Percentiles rank a stretch among this genome's conserved stretches.
Evolutionary conservation across 2,329 filamentous ascomycete genomes (phyloP).

Genomic region (Fusarium brevicatenulatum): DNA sequence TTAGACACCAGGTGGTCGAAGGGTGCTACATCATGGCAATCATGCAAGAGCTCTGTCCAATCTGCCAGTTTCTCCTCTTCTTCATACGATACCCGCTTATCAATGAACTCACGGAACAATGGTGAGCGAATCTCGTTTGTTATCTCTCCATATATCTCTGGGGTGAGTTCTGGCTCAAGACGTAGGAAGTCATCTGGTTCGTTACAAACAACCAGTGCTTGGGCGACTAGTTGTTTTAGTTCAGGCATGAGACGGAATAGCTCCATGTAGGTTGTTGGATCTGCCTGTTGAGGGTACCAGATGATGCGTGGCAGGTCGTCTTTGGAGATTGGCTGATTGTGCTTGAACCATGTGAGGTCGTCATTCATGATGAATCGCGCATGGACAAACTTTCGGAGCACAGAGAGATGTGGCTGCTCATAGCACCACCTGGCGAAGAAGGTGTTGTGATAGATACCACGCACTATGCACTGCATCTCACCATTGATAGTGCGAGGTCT

Average conservation of each 20-base stretch:
- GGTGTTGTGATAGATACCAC: constrained; percentile 4
- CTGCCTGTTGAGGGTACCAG: not conserved
- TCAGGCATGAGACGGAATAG: not conserved
- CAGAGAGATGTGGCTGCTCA: not conserved
- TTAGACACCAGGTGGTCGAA: not conserved
- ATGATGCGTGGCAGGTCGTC: not conserved
- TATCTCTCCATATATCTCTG: not conserved
- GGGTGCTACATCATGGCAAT: not conserved
- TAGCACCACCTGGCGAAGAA: constrained; percentile 7
- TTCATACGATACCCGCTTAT: not conserved
- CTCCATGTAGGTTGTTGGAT: not conserved
- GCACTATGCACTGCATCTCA: constrained; percentile 2
- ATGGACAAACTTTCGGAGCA: not conserved
- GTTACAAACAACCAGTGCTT: not conserved
- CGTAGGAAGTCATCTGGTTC: not conserved
- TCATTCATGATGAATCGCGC: constrained; percentile 3
- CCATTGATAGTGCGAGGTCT: constrained; percentile 28
- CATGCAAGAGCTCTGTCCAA: not conserved
- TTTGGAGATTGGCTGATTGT: not conserved
- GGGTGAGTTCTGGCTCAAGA: not conserved
- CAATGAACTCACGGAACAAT: not conserved
- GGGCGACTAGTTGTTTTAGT: not conserved
- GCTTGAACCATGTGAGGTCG: not conserved
- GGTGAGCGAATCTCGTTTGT: rapidly evolving
- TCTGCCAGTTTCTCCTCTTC: not conserved